Conservation (phyloP, 148 eudicot genomes). For the Gaultheria prostrata region DNA sequence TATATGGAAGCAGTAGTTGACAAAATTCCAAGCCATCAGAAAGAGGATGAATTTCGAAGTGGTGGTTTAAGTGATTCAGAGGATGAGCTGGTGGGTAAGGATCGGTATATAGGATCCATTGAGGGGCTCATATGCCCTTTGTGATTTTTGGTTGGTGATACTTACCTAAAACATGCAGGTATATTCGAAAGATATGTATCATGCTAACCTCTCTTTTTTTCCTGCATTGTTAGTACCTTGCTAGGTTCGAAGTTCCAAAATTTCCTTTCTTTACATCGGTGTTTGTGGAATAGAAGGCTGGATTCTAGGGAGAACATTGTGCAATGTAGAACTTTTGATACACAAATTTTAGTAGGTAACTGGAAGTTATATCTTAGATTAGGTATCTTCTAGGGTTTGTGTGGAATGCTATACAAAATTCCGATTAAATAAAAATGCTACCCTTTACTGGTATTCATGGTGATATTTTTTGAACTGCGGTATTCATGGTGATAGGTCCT, state of each 20-base stretch:
- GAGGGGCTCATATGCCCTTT: conserved; percentile 62
- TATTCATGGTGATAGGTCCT: background rate
- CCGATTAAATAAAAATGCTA: background rate
- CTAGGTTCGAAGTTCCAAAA: too few species aligned
- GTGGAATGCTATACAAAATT: background rate
- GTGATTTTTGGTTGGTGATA: background rate
- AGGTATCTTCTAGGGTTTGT: background rate
- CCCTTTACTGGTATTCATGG: background rate
- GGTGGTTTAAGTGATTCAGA: conserved; percentile 76
- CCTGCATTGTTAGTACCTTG: background rate
- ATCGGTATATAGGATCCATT: conserved; percentile 90
- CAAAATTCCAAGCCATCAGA: conserved; percentile 82
- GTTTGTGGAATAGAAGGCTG: background rate
- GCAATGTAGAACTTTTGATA: background rate
- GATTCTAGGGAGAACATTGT: background rate
- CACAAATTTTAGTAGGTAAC: background rate
- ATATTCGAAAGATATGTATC: background rate
- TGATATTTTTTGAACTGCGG: too few species aligned
- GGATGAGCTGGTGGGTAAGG: conserved; percentile 96
- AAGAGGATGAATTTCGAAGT: conserved; percentile 79
- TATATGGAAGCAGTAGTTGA: conserved; percentile 98
- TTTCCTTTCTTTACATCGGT: background rate
- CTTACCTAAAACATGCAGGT: background rate
- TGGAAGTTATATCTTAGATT: background rate
- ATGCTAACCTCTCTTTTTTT: background rate